Base-by-base conservation (phyloP, 345 rosid genomes). In the Hibiscus trionum region DNA sequence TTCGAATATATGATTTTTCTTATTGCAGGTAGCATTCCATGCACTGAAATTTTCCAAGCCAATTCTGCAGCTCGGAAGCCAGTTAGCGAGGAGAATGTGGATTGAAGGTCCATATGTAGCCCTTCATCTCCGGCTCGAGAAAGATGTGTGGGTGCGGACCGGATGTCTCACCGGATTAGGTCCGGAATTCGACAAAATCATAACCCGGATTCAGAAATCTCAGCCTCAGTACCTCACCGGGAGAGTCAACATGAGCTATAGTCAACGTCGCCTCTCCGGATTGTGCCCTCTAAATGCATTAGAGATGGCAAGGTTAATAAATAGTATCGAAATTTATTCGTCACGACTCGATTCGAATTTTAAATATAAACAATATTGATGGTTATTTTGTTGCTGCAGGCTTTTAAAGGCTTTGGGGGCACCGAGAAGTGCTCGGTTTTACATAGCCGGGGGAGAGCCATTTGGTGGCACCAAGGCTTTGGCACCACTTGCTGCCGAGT, bases 111-210 rank as follows among this genome's bases (percentile, higher is more conserved):
- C 93, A 12, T 87, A 86, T 42, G 68, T 90, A 27, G 93, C 91
- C 47, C 82, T 90, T 26, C 91, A 90, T 80, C 83, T 88, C 64
- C 84, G 91, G 73, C 82, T 88, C 42, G 91, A 90, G 84, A 86
- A 82, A 83, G 96, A 90, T 70, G 91, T 90, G 4, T 90, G 93
- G 96, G 85, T 86, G 2, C 77, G 93, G 86, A 88, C 90, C 19
- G 93, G 96, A 66, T 90, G 96, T 47, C 88, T 83, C 33, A 83
- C 91, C 6, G 90, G 91, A 39, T 80, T 90, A 82, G 89, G 93
- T 64, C 75, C 74, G 2, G 78, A 83, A 66, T 82, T 78, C 31
- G 93, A 90, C 62, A 60, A 77, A 27, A 72, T 80, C 11, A 82
- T 90, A 42, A 27, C 82, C 37, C 78, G 80, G 57, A 71, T 70